Conservation (phyloP, 441 rosid genomes). For the Mallotus japonicus region DNA sequence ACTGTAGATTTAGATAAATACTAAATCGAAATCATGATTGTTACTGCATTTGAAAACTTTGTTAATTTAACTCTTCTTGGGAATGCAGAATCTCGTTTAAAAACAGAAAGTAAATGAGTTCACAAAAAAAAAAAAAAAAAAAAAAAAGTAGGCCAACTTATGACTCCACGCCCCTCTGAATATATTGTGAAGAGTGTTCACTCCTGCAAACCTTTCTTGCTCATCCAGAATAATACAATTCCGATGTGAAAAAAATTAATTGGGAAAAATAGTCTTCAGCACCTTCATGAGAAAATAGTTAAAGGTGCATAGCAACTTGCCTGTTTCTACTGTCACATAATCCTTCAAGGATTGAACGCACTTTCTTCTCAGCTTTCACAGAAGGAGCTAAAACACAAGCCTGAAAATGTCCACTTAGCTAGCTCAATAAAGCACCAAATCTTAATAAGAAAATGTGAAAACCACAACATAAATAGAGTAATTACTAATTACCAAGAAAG, state of each 20-base stretch:
- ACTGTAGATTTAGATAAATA: not conserved
- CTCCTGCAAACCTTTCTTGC: not conserved
- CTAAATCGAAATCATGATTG: not conserved
- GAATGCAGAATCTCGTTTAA: not conserved
- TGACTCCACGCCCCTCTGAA: not conserved
- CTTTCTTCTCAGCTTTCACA: conserved; percentile 87
- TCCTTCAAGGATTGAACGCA: conserved; percentile 84
- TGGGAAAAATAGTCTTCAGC: not conserved
- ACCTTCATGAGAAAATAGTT: not conserved
- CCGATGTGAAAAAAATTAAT: not conserved
- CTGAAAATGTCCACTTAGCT: conserved; percentile 43
- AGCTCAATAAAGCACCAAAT: conserved; percentile 17
- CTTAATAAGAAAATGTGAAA: not conserved
- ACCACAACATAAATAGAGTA: conserved; percentile 5
- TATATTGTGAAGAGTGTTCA: not conserved
- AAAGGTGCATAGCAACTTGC: conserved; percentile 35
- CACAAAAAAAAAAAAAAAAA: not conserved
- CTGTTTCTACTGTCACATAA: conserved; percentile 71
- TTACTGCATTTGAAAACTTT: not conserved
- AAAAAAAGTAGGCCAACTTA: not conserved
- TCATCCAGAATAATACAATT: not conserved
- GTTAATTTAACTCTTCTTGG: not conserved
- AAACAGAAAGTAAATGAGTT: too few relatives aligned
- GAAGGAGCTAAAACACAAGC: conserved; percentile 89
- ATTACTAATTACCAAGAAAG: conserved; percentile 68